Evolutionary conservation across 495 filamentous ascomycete genomes (phyloP).

Genomic region (Saxophila tyrrhenica): DNA sequence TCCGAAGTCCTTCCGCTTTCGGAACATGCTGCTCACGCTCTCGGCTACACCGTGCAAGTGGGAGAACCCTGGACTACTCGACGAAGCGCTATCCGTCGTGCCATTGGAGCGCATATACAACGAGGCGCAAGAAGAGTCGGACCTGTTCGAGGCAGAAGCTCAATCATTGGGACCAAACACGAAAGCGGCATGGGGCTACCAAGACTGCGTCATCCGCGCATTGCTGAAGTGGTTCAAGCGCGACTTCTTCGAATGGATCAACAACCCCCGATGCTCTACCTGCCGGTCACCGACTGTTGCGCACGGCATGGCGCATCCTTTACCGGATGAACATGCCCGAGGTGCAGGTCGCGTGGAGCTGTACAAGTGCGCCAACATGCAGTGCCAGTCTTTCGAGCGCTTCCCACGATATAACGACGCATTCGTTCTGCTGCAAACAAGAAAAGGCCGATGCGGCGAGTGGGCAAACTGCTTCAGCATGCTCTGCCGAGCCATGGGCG

Average conservation of each 20-base stretch:
- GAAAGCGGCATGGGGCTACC: constrained; percentile 91
- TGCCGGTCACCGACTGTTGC: constrained; percentile 77
- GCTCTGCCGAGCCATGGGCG: constrained; percentile 87
- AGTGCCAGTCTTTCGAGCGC: constrained; percentile 68
- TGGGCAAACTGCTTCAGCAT: constrained; percentile 99
- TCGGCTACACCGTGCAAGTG: constrained; percentile 82
- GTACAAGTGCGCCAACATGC: constrained; percentile 63
- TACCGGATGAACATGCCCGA: constrained; percentile 75
- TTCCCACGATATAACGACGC: constrained; percentile 95
- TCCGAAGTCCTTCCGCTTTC: constrained; percentile 71
- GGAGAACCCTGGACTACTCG: constrained; percentile 90
- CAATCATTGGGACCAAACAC: constrained; percentile 64
- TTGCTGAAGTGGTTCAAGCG: constrained; percentile 93
- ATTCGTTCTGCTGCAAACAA: constrained; percentile 78
- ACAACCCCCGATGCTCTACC: constrained; percentile 75
- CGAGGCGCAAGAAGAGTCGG: constrained; percentile 85
- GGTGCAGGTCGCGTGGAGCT: constrained; percentile 80
- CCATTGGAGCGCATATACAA: constrained; percentile 87
- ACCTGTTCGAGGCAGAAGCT: constrained; percentile 76
- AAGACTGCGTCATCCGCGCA: constrained; percentile 91
- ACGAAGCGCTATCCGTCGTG: constrained; percentile 78
- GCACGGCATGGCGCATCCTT: constrained; percentile 69
- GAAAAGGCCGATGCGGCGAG: constrained; percentile 78
- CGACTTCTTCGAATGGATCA: constrained; percentile 91
- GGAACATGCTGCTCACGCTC: constrained; percentile 67